Conservation (phyloP, 2,329 filamentous ascomycete species). For the Fusarium praegraminearum region DNA sequence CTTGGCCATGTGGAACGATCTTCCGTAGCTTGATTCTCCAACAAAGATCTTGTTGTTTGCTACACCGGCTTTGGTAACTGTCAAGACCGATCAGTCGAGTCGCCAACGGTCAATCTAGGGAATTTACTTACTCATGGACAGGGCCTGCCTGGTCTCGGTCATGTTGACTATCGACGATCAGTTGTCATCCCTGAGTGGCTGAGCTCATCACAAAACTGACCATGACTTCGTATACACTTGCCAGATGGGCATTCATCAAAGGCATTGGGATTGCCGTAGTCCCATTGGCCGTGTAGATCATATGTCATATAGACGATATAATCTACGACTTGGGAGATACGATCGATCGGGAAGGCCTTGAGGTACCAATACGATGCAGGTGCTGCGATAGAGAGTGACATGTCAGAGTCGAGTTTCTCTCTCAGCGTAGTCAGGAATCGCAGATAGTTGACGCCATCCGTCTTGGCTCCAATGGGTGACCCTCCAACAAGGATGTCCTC, state of each 20-base stretch:
- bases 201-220: too few species aligned
- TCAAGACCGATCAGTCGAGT: neutral
- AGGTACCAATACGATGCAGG: conserved; percentile 54
- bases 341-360: conserved; percentile 47
- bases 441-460: neutral
- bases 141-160: conserved; percentile 51
- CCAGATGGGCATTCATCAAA: neutral
- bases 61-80: conserved; percentile 39
- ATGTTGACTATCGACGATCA: conserved; percentile 45
- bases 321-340: conserved; percentile 46
- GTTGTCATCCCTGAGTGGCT: too few species aligned
- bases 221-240: conserved; percentile 6
- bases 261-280: conserved; percentile 2
- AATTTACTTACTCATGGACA: conserved; percentile 46
- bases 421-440: neutral
- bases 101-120: neutral
- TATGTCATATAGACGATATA: conserved; percentile 48
- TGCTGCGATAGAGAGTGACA: conserved; percentile 48
- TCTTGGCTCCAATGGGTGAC: neutral
- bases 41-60: conserved; percentile 25
- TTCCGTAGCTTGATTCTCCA: conserved; percentile 38
- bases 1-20: conserved; percentile 48
- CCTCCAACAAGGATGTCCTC: neutral
- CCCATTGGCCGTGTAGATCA: conserved; percentile 24
- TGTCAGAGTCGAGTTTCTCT: neutral